A percentile compares a stretch with the other conserved stretches of the same genome.
Conservation (phyloP, 331 rosid genomes). For the Malus hybrid region DNA sequence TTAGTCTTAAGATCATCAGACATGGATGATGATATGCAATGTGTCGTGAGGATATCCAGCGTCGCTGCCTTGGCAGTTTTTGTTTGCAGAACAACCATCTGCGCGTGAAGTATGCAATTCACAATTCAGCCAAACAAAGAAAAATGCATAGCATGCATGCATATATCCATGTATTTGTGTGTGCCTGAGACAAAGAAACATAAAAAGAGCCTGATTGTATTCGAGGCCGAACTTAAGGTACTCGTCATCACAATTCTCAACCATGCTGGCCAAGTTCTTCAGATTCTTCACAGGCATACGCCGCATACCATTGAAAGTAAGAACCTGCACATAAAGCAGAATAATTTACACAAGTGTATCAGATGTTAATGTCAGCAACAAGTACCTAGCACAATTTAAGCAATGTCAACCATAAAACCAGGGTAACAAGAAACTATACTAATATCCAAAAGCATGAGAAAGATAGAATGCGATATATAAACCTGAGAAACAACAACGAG, state of each 20-base stretch:
- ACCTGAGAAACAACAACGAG: slow-evolving; percentile 53
- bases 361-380: slow-evolving; percentile 50
- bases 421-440: neutral
- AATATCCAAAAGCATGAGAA: neutral
- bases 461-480: neutral
- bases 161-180: neutral
- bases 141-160: too few species aligned
- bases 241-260: slow-evolving; percentile 60
- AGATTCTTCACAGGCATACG: slow-evolving; percentile 60
- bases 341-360: neutral
- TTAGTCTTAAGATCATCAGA: too few species aligned
- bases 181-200: neutral
- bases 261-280: slow-evolving; percentile 66
- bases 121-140: too few species aligned
- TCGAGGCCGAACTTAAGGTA: slow-evolving; percentile 61
- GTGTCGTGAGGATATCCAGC: too few species aligned
- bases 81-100: too few species aligned
- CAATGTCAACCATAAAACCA: slow-evolving; percentile 1
- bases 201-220: slow-evolving; percentile 53
- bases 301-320: slow-evolving; percentile 36
- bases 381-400: slow-evolving; percentile 44
- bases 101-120: too few species aligned
- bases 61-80: too few species aligned
- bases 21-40: too few species aligned
- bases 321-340: slow-evolving; percentile 35